Conservation (phyloP, 257 asterid species). For the Henckelia pumila region DNA sequence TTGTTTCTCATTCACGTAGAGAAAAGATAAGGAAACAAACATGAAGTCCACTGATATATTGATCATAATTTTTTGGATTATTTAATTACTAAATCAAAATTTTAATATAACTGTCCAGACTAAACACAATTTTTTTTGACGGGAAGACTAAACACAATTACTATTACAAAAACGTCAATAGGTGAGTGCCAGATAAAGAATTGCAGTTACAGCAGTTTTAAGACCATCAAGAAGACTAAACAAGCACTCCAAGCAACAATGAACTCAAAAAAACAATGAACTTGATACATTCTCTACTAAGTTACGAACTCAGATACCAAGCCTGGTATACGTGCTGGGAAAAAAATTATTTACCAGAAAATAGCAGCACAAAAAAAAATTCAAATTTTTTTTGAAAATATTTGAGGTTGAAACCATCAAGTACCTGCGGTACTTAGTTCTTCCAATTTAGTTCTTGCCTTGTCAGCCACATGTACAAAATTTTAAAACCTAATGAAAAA, state of each 20-base stretch:
- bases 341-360: background rate
- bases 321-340: background rate
- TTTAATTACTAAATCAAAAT: background rate
- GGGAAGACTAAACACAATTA: background rate
- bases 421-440: no score
- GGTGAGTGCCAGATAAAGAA: background rate
- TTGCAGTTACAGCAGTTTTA: background rate
- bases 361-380: no score
- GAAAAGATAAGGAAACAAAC: no score
- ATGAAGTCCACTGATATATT: no score
- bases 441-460: no score
- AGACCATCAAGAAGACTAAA: background rate
- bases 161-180: background rate
- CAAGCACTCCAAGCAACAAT: constrained; percentile 12
- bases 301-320: background rate
- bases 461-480: background rate
- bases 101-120: background rate
- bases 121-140: no score
- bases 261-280: no score
- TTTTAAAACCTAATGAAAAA: background rate
- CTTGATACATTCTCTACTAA: background rate
- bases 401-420: no score
- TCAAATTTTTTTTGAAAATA: no score
- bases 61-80: background rate
- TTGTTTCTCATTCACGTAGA: no score